A percentile compares a stretch with the other conserved stretches of the same genome.
Conservation (phyloP, 306 rosid genomes). For the Cucurbita pepo region DNA sequence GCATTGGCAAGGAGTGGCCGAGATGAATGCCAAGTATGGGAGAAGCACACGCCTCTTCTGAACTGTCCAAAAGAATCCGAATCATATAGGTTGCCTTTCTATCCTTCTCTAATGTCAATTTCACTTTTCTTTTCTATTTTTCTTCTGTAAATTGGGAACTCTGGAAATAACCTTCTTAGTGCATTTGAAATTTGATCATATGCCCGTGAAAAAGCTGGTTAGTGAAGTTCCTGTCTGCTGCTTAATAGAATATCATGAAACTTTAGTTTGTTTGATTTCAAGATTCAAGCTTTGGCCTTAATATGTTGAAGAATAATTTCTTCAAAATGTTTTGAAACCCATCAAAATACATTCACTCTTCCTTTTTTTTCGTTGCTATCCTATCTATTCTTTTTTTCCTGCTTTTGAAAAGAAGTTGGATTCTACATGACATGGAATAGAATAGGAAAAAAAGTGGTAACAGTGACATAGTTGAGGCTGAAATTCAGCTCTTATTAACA, state of each 20-base stretch:
- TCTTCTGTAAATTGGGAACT: neutral
- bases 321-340: neutral
- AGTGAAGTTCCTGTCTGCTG: neutral
- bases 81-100: conserved; percentile 24
- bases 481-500: no score
- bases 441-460: neutral
- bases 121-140: conserved; percentile 12
- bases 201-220: neutral
- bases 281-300: neutral
- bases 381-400: neutral
- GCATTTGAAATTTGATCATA: neutral
- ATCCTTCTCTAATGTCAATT: conserved; percentile 52
- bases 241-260: neutral
- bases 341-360: neutral
- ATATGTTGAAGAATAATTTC: neutral
- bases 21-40: conserved; percentile 15
- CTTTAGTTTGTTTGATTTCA: neutral
- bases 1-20: neutral
- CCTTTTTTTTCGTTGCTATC: neutral
- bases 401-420: conserved; percentile 1
- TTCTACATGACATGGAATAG: neutral
- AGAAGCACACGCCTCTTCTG: conserved; percentile 19
- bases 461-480: neutral
- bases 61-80: conserved; percentile 39
- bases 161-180: neutral